Percentiles rank a stretch among this genome's conserved stretches.
Evolutionary conservation across 805 yeast species (phyloP).

Genomic region (Hyphopichia homilentoma): DNA sequence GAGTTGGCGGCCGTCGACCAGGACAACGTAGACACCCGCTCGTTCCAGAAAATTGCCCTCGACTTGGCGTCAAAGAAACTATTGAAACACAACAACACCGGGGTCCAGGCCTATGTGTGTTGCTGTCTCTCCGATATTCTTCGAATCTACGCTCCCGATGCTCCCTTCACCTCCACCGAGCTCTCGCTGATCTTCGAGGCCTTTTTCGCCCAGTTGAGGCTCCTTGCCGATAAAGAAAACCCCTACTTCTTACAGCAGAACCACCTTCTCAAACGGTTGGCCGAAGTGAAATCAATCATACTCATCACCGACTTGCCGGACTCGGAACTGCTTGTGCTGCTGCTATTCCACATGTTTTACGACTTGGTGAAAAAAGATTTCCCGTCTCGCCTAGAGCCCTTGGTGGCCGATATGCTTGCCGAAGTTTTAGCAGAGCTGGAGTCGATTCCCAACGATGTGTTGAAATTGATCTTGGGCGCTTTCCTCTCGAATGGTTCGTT

Average conservation of each 20-base stretch:
- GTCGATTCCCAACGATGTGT: slow-evolving; percentile 54
- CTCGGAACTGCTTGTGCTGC: slow-evolving; percentile 49
- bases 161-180: slow-evolving; percentile 70
- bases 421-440: slow-evolving; percentile 74
- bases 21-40: slow-evolving; percentile 46
- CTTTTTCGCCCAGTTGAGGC: slow-evolving; percentile 59
- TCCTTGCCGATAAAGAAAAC: slow-evolving; percentile 50
- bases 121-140: slow-evolving; percentile 75
- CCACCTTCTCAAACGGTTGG: slow-evolving; percentile 61
- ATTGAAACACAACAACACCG: slow-evolving; percentile 56
- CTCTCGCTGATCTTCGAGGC: slow-evolving; percentile 63
- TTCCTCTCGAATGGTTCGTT: slow-evolving; percentile 34
- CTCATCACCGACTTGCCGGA: slow-evolving; percentile 72
- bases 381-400: slow-evolving; percentile 52
- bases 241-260: slow-evolving; percentile 62
- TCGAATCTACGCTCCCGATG: slow-evolving; percentile 82
- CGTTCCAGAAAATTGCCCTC: slow-evolving; percentile 40
- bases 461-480: slow-evolving; percentile 62
- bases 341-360: slow-evolving; percentile 61
- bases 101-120: slow-evolving; percentile 66
- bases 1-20: slow-evolving; percentile 64
- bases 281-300: slow-evolving; percentile 73
- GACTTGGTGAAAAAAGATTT: slow-evolving; percentile 43
- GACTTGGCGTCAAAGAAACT: slow-evolving; percentile 59
- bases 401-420: slow-evolving; percentile 66